Evolutionary conservation across 2,329 filamentous ascomycete species (phyloP).

Genomic region (Exophiala lecanii-corni): DNA sequence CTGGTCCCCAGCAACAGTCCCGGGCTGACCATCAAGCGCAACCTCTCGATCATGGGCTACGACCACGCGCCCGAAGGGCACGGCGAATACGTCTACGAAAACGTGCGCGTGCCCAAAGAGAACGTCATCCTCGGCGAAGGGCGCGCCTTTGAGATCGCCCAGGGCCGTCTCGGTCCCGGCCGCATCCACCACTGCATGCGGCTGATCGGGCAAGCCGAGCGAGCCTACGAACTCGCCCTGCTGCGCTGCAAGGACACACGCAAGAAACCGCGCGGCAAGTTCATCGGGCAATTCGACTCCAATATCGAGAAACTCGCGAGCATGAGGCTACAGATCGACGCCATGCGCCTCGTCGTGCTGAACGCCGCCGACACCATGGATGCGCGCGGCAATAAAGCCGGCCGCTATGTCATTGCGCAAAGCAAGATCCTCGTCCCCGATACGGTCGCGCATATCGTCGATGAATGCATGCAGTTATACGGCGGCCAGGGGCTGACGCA

Average conservation of each 20-base stretch:
- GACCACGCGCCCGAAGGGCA: conserved; percentile 78
- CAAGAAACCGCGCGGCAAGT: conserved; percentile 80
- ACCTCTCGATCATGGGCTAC: conserved; percentile 81
- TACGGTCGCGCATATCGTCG: conserved; percentile 71
- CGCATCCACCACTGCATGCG: conserved; percentile 91
- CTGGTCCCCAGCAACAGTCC: conserved; percentile 68
- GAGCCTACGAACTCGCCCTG: conserved; percentile 81
- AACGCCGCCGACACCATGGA: conserved; percentile 89
- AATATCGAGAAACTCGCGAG: conserved; percentile 82
- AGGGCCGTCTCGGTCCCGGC: conserved; percentile 80
- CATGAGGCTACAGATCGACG: conserved; percentile 78
- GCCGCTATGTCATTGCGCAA: conserved; percentile 77
- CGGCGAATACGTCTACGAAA: conserved; percentile 72
- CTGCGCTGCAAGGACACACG: conserved; percentile 76
- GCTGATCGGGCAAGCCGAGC: conserved; percentile 74
- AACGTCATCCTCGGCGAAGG: conserved; percentile 73
- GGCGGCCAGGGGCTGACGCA: conserved; percentile 77
- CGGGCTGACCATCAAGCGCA: conserved; percentile 76
- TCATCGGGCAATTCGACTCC: conserved; percentile 74
- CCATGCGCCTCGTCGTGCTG: conserved; percentile 73
- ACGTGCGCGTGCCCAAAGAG: conserved; percentile 70
- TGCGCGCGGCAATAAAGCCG: conserved; percentile 70
- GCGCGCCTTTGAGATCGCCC: conserved; percentile 85
- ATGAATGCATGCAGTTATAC: conserved; percentile 68
- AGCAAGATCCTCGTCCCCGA: conserved; percentile 77